A percentile compares a stretch with the other conserved stretches of the same genome.
These are phyloP conservation scores for Symbiodinium natans DNA, from an alignment of 73 alveolate species.

Conservation along the genomic window DNA sequence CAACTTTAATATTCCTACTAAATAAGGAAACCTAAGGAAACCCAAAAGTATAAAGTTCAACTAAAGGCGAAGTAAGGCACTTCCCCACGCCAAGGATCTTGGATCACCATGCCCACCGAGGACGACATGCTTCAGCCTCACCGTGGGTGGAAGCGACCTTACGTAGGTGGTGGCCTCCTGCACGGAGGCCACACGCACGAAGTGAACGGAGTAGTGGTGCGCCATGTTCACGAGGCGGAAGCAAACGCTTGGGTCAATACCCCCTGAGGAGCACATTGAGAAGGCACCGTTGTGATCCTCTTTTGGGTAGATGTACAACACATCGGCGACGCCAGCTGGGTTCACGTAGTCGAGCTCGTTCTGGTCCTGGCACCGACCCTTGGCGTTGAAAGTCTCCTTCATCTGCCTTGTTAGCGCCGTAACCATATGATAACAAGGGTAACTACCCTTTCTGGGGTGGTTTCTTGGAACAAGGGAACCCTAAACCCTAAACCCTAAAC, in stretches of 20 bases:
- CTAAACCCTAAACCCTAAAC: not conserved
- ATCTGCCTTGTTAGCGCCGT: not conserved
- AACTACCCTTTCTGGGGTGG: not conserved
- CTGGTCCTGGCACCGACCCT: not conserved
- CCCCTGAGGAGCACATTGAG: not conserved
- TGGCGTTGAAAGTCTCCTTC: not conserved
- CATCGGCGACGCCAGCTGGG: not conserved
- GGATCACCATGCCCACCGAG: not conserved
- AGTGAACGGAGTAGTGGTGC: constrained; percentile 5
- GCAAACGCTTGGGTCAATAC: not conserved
- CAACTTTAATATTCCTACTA: too few species aligned
- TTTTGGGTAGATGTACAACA: not conserved
- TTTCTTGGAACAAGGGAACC: not conserved
- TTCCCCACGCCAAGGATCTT: not conserved
- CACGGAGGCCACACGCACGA: constrained; percentile 11
- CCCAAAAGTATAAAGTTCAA: too few species aligned
- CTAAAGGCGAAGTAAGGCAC: too few species aligned
- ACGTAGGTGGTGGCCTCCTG: not conserved
- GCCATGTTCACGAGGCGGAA: constrained; percentile 1
- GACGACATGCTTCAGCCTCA: not conserved
- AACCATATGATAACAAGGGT: too few species aligned
- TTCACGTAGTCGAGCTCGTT: not conserved
- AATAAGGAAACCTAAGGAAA: too few species aligned
- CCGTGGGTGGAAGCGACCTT: not conserved
- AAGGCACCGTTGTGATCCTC: constrained; percentile 4